A percentile compares a stretch with the other conserved stretches of the same genome.
Evolutionary conservation across 2,329 filamentous ascomycete genomes (phyloP).

Genomic region (Tolypocladium guangdongense): DNA sequence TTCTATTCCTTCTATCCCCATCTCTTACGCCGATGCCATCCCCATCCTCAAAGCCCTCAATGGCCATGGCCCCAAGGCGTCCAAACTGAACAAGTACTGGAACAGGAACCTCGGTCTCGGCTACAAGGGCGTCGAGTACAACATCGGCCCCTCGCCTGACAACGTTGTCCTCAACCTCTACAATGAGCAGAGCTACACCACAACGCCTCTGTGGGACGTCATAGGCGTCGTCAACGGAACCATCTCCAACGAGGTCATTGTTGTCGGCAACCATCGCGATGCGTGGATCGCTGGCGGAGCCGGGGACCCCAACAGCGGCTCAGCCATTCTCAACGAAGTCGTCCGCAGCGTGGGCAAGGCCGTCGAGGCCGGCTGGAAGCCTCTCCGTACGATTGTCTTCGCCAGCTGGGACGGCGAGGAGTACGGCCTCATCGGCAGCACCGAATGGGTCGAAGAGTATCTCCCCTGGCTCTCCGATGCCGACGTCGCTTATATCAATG

Average conservation of each 20-base stretch:
- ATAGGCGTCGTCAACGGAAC: conserved; percentile 88
- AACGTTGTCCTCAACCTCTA: conserved; percentile 58
- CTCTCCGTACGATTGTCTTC: conserved; percentile 82
- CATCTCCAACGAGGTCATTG: conserved; percentile 71
- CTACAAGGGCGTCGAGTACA: conserved; percentile 77
- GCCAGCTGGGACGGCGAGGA: conserved; percentile 77
- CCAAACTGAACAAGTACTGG: conserved; percentile 65
- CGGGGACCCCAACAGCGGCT: conserved; percentile 73
- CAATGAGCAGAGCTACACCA: conserved; percentile 75
- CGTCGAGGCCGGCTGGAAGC: conserved; percentile 44
- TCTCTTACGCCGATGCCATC: conserved; percentile 78
- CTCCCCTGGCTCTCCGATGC: conserved; percentile 66
- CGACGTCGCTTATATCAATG: conserved; percentile 75
- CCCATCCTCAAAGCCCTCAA: conserved; percentile 86
- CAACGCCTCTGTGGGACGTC: conserved; percentile 78
- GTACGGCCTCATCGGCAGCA: conserved; percentile 76
- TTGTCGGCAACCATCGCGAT: conserved; percentile 88
- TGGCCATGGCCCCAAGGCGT: conserved; percentile 69
- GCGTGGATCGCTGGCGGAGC: conserved; percentile 84
- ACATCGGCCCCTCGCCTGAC: conserved; percentile 72
- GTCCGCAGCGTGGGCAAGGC: conserved; percentile 65
- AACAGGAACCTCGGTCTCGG: conserved; percentile 56
- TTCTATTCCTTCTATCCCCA: conserved; percentile 79
- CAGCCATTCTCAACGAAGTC: conserved; percentile 68
- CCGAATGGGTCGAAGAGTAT: conserved; percentile 89